Evolutionary conservation across 129 eudicot species (phyloP).

Genomic region (Chrysanthemum makinoi): DNA sequence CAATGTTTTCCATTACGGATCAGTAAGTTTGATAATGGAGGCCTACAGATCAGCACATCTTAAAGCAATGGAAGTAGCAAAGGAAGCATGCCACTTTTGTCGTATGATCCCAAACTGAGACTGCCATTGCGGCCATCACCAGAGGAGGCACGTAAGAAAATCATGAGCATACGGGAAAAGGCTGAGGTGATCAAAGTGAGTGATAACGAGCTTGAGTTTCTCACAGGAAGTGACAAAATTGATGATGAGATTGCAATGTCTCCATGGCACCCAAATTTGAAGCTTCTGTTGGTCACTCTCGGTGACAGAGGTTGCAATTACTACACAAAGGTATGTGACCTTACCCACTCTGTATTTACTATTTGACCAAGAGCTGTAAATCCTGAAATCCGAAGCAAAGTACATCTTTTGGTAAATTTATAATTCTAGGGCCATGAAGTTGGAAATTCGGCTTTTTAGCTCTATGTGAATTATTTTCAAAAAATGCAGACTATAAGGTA

Average conservation of each 20-base stretch:
- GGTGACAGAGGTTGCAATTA: slow-evolving; percentile 93
- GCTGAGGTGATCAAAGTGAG: slow-evolving; percentile 80
- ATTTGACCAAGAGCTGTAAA: too few species aligned
- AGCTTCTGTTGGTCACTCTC: slow-evolving; percentile 86
- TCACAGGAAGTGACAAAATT: slow-evolving; percentile 67
- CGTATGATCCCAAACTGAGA: slow-evolving; percentile 88
- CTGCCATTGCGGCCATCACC: slow-evolving; percentile 88
- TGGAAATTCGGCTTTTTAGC: too few species aligned
- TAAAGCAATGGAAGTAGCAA: slow-evolving; percentile 92
- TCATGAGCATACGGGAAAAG: slow-evolving; percentile 88
- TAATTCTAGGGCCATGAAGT: too few species aligned
- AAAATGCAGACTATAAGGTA: too few species aligned
- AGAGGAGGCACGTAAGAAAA: slow-evolving; percentile 70
- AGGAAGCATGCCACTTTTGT: slow-evolving; percentile 71
- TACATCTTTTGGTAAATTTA: too few species aligned
- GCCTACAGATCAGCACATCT: slow-evolving; percentile 78
- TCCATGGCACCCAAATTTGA: slow-evolving; percentile 80
- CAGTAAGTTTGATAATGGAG: too few species aligned
- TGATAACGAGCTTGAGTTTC: slow-evolving; percentile 82
- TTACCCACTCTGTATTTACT: too few species aligned
- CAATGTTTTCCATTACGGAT: too few species aligned
- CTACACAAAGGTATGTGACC: slow-evolving; percentile 72
- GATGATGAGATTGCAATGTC: slow-evolving; percentile 82
- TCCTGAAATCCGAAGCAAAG: too few species aligned
- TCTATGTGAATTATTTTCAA: too few species aligned